Base-by-base conservation (phyloP, 345 rosid genomes). In the Luvunga scandens region DNA sequence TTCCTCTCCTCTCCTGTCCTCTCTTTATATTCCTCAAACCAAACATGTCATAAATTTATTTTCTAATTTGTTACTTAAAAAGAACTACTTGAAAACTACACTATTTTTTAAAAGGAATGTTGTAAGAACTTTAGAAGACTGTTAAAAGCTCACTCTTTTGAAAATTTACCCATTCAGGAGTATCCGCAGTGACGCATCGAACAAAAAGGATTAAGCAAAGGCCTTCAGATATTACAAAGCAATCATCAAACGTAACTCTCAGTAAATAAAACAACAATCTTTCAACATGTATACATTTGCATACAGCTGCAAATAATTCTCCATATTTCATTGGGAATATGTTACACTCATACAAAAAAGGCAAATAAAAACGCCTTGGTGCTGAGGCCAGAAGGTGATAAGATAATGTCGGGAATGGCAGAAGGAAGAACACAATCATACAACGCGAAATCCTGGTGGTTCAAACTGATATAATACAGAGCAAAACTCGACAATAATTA, bases 321-420 rank as follows among this genome's bases (percentile, higher is more conserved):
- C 63, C 71, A 65, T 13, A 48, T 75, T 57, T 64, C 21, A 19
- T 12, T 48, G 6, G 62, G 34, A n/a, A 81, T 73, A 71, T 27
- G 78, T 78, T 74, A 83, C 84, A 76, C 80, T 82, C 72, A 4
- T 73, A 69, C 36, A 72, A 82, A 80, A 86, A 75, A 85, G 85
- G 83, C 80, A 82, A 81, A 67, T 42, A 85, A 85, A 89, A 79
- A 60, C 81, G 87, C 88, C 88, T 83, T 72, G 69, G 50, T 68
- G 56, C 73, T 39, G 60, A 75, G 80, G 79, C 42, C 21, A 70
- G 48, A 6, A 6, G 6, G 12, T 16, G 13, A 36, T 64, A 75
- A 59, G 65, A 65, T 2, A 50, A 48, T 27, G 9, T 28, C 61
- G 57, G 55, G 64, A 77, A 74, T 24, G 24, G 75, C 34, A 45